A percentile compares a stretch with the other conserved stretches of the same genome.
These are phyloP conservation scores for Xylaria arbuscula DNA, from an alignment of 2,329 filamentous ascomycete species.

Conservation along the genomic window DNA sequence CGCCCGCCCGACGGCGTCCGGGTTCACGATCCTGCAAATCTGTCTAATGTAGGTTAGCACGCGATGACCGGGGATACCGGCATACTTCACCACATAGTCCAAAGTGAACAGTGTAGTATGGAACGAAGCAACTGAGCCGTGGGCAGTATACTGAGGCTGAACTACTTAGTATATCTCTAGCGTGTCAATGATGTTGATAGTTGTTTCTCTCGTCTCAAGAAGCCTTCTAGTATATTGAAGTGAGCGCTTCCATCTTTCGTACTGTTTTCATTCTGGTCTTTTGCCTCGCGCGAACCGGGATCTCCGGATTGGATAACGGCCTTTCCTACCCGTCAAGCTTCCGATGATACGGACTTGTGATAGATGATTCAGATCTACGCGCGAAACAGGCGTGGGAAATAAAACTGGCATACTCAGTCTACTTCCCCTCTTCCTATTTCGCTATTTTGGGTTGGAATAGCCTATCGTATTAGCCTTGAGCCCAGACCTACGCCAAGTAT, in stretches of 20 bases:
- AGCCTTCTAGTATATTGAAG: not conserved
- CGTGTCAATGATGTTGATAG: not conserved
- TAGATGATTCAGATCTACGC: too few species aligned
- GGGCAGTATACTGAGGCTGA: not conserved
- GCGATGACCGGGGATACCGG: not conserved
- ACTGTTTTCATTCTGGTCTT: too few species aligned
- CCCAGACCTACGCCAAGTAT: too few species aligned
- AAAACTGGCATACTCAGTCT: too few species aligned
- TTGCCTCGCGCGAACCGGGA: too few species aligned
- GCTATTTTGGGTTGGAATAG: too few species aligned
- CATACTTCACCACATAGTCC: not conserved
- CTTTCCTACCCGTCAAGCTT: too few species aligned
- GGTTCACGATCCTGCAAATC: slow-evolving; percentile 26
- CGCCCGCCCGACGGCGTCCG: slow-evolving; percentile 11
- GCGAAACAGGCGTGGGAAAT: too few species aligned
- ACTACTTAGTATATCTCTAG: not conserved
- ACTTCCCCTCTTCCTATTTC: too few species aligned
- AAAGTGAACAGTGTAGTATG: not conserved
- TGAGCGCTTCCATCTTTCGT: not conserved
- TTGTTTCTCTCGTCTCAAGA: not conserved
- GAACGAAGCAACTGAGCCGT: not conserved
- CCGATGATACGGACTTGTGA: too few species aligned
- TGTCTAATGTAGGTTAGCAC: not conserved
- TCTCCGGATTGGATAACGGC: not conserved
- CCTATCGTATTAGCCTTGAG: too few species aligned